Evolutionary conservation across 2,329 filamentous ascomycete species (phyloP).

Genomic region (Penicillium verrucosum): DNA sequence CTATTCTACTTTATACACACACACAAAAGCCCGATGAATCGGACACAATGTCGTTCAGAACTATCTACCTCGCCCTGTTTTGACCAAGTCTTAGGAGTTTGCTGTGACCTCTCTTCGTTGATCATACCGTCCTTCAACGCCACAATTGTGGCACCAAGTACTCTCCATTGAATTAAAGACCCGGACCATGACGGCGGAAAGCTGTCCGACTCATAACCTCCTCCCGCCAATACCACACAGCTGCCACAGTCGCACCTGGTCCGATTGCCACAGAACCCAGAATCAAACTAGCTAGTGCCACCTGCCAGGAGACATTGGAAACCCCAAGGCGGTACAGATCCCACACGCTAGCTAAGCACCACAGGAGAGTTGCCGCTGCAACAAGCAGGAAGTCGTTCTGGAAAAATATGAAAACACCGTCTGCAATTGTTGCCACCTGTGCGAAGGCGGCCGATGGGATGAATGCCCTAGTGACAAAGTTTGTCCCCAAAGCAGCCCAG

Average conservation of each 20-base stretch:
- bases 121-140: background rate
- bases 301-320: slow-evolving; percentile 9
- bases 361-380: slow-evolving; percentile 17
- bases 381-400: slow-evolving; percentile 25
- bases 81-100: background rate
- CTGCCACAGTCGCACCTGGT: slow-evolving; percentile 19
- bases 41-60: background rate
- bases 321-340: slow-evolving; percentile 22
- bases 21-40: background rate
- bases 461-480: slow-evolving; percentile 16
- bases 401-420: slow-evolving; percentile 25
- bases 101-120: background rate
- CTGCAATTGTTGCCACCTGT: slow-evolving; percentile 9
- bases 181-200: background rate
- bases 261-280: slow-evolving; percentile 15
- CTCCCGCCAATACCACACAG: slow-evolving; percentile 26
- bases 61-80: background rate
- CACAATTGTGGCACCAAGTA: background rate
- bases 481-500: background rate
- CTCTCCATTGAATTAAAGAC: background rate
- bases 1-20: background rate
- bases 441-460: slow-evolving; percentile 10
- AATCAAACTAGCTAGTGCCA: slow-evolving; percentile 1
- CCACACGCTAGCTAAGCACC: slow-evolving; percentile 17
- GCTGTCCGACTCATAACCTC: slow-evolving; percentile 6